Percentiles rank a stretch among this genome's conserved stretches.
phyloP scores from a whole-genome alignment of 352 stramenopile genomes.

The Aphanomyces cochlioides region DNA sequence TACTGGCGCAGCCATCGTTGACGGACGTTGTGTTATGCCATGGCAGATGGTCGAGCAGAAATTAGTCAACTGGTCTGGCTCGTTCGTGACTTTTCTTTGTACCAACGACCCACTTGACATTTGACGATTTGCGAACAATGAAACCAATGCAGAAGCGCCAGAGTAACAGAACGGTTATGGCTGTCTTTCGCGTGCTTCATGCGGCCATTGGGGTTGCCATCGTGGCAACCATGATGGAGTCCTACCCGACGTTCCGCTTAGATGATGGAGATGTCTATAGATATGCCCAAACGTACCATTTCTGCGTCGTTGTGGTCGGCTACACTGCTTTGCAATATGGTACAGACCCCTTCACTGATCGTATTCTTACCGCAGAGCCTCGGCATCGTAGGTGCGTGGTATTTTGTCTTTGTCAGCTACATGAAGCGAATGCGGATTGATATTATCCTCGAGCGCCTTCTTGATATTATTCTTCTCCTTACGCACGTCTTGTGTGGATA shows the following conservation, averaged over 20 bases:
- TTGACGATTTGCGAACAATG: not conserved
- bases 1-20: no score
- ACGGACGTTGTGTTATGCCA: no score
- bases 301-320: conserved; percentile 23
- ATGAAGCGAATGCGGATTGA: not conserved
- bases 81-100: no score
- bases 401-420: conserved; percentile 19
- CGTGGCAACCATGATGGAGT: conserved; percentile 11
- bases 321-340: conserved; percentile 27
- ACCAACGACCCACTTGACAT: no score
- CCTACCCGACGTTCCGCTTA: conserved; percentile 22
- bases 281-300: conserved; percentile 30
- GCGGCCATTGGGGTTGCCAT: not conserved
- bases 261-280: conserved; percentile 22
- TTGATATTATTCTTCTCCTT: conserved; percentile 17
- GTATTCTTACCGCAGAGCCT: not conserved
- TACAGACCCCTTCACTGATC: not conserved
- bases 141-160: not conserved
- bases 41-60: no score
- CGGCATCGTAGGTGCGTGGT: conserved; percentile 3
- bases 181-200: conserved; percentile 10
- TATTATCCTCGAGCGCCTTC: conserved; percentile 15
- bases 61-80: not conserved
- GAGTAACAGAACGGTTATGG: conserved; percentile 1
- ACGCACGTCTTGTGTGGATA: conserved; percentile 8